Evolutionary conservation across 2,329 filamentous ascomycete genomes (phyloP), one percentile per base, ranked within the genome.

Genomic region (Davidsoniella australis): DNA sequence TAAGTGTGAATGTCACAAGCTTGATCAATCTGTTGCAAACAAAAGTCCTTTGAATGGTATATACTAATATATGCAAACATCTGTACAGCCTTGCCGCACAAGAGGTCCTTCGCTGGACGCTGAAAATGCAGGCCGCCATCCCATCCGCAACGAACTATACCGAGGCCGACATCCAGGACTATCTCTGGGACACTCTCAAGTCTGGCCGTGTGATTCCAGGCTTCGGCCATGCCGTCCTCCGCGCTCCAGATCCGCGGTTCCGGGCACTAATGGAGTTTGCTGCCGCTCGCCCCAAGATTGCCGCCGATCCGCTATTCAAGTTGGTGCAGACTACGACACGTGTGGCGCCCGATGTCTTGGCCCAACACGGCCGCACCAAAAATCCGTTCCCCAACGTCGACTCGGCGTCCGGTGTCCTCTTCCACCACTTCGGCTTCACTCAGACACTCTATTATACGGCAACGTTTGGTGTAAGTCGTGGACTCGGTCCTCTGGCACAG

Each of bases 371-470:
- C 65, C 96, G 95, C 80, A 94, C 87, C 57, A 94, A 94, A 75
- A 94, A 94, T 69, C 87, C 91, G 2, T 94, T 89, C 68, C 91
- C 91, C 56, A 98, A 98, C 63, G 91, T 98, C 54, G 91, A 98
- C 66, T 87, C 83, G 44, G 82, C 78, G 55, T 94, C 87, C 0
- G 91, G 91, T 55, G 88, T 96, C 5, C 74, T 98, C 45, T 96
- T 98, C 78, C 82, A 96, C 67, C 87, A 96, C 71, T 98, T 94
- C 63, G 91, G 89, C 52, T 94, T 98, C 78, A 82, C 85, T 64
- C 86, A 96, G 70, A 94, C 89, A 0, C 73, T 96, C 9, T 98
- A 96, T 72, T 98, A 96, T 70, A 81, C 78, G 3, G 78, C 76
- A 52, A 82, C 78, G 0, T 82, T 82, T 55, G 79, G 78, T 54